Percentiles rank a stretch among this genome's conserved stretches.
Conservation (phyloP, 2,329 filamentous ascomycete genomes). For the Acephala macrosclerotiorum region DNA sequence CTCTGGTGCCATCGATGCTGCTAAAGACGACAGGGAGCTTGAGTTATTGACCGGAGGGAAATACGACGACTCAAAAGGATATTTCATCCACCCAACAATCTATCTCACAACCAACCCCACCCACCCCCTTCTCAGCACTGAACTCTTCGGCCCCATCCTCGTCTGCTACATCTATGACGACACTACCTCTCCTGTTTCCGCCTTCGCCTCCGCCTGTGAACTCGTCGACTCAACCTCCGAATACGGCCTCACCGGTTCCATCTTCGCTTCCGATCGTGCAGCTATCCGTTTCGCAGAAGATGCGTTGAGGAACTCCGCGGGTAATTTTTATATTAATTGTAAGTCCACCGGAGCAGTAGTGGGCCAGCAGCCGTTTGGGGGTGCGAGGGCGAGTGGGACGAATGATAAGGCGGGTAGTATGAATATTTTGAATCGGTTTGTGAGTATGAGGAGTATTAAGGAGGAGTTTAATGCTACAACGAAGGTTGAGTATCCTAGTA, state of each 20-base stretch:
- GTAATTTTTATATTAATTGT: conserved; percentile 88
- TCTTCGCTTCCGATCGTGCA: conserved; percentile 75
- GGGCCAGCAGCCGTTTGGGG: conserved; percentile 76
- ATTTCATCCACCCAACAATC: conserved; percentile 84
- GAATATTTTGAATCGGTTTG: conserved; percentile 70
- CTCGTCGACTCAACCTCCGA: conserved; percentile 75
- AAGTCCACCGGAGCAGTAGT: conserved; percentile 80
- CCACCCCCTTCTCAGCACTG: conserved; percentile 77
- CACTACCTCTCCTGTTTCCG: conserved; percentile 54
- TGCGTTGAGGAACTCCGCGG: conserved; percentile 73
- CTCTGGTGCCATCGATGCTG: conserved; percentile 76
- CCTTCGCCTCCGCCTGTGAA: conserved; percentile 66
- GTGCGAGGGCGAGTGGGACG: conserved; percentile 71
- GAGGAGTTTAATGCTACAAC: conserved; percentile 75
- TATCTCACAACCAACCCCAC: conserved; percentile 77
- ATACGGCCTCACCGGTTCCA: conserved; percentile 79
- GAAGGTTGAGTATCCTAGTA: conserved; percentile 74
- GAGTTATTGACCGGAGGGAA: conserved; percentile 78
- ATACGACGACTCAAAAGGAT: conserved; percentile 80
- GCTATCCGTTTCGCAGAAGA: conserved; percentile 75
- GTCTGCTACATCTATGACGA: conserved; percentile 83
- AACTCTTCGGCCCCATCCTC: conserved; percentile 84
- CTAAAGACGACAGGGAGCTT: conserved; percentile 77
- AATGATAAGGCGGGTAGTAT: conserved; percentile 77
- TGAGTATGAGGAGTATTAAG: conserved; percentile 73